Conservation (phyloP, 208 protist genomes). For the Porcisia deanei region DNA sequence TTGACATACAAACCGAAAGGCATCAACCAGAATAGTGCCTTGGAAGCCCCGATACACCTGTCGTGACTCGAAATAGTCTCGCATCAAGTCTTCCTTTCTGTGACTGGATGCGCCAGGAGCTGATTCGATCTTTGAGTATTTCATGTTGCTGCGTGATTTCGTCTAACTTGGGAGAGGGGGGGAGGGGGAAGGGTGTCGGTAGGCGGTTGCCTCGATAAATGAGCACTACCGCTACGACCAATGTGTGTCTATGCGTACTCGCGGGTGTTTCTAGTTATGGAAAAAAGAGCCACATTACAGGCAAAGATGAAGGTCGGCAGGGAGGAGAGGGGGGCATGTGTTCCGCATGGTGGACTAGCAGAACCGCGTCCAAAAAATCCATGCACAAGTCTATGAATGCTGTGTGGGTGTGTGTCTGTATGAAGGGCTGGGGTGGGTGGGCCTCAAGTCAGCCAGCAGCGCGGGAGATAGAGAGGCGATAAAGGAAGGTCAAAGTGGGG, state of each 20-base stretch:
- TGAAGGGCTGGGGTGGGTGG: neutral
- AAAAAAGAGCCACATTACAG: neutral
- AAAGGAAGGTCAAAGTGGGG: too few relatives aligned
- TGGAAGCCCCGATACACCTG: constrained; percentile 41
- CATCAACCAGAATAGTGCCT: constrained; percentile 74
- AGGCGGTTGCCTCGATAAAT: neutral
- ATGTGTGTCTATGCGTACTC: neutral
- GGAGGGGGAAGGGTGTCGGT: neutral
- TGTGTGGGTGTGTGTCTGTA: neutral
- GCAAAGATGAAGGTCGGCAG: neutral
- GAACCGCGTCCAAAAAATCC: neutral
- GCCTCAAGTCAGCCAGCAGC: neutral
- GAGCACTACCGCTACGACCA: neutral
- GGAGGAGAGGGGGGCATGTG: neutral
- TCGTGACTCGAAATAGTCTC: constrained; percentile 61
- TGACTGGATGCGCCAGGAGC: neutral
- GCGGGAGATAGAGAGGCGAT: neutral
- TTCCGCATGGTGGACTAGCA: neutral
- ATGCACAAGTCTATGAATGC: neutral
- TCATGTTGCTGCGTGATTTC: neutral
- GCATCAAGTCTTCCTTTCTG: neutral
- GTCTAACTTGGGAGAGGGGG: neutral
- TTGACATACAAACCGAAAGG: constrained; percentile 46
- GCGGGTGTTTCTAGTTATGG: neutral
- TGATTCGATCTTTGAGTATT: neutral